Base-by-base conservation (phyloP, 352 stramenopile genomes). In the Saprolegnia diclina region DNA sequence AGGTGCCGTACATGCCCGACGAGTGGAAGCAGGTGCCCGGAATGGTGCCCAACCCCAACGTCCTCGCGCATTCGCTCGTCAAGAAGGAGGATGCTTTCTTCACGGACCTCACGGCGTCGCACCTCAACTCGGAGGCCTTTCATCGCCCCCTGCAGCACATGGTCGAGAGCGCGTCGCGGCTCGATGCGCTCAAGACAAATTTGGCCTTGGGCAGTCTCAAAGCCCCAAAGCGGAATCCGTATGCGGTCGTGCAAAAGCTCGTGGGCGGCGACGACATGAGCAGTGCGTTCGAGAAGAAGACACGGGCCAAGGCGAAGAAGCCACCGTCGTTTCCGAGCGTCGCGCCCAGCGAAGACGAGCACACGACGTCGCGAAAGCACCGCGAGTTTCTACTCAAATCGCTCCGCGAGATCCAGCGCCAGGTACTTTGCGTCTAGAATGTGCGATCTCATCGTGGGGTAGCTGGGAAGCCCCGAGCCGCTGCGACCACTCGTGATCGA, bases 71-170 rank as follows among this genome's bases (percentile, higher is more conserved):
- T 10, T n/a, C 42, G 13, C n/a, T 76, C 18, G 42, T 57, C 3
- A 55, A 87, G 42, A 75, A 82, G 56, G 81, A 92, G 42, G 82
- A 91, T 56, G 70, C 62, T 9, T 90, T 92, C 65, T 91, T 93
- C 50, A 77, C 77, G 18, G 85, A 91, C 42, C 68, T 91, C 0
- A 81, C 89, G 38, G 77, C 88, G 16, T 85, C 86, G 61, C 67
- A 80, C 16, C 67, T 81, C 32, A 32, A n/a, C 32, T 29, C 52
- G 0, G 54, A 71, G 4, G 77, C 81, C 26, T 72, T 74, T 5
- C 82, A 93, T 54, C 52, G 52, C 16, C 79, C 83, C 13, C 69
- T 93, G n/a, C 74, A 79, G 0, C 82, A 93, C 74, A 90, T 91
- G 73, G 67, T 93, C 29, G 85, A 88, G 38, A 87, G 80, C 37